Evolutionary conservation across 2,329 filamentous ascomycete species (phyloP).

Genomic region (Lecanicillium sp.): DNA sequence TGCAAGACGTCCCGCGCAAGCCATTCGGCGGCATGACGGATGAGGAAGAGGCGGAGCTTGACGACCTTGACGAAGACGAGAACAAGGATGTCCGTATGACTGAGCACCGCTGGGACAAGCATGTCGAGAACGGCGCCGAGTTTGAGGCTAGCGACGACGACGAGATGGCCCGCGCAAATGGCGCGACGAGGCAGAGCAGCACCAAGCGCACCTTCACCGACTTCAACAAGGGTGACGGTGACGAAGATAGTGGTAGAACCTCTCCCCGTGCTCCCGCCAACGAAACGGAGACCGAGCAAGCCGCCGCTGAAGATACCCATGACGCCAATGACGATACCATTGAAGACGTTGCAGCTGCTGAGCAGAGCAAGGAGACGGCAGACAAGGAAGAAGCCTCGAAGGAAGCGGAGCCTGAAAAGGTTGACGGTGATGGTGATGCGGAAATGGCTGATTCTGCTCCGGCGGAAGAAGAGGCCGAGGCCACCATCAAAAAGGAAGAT

Average conservation of each 20-base stretch:
- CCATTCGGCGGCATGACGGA: constrained; percentile 56
- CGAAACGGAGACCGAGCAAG: constrained; percentile 22
- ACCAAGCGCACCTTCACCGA: constrained; percentile 45
- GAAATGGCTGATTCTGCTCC: constrained; percentile 37
- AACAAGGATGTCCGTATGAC: constrained; percentile 80
- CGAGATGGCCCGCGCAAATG: constrained; percentile 66
- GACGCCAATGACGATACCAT: constrained; percentile 33
- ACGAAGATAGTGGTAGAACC: constrained; percentile 28
- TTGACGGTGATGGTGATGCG: constrained; percentile 43
- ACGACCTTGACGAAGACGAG: constrained; percentile 73
- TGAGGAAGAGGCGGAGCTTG: constrained; percentile 57
- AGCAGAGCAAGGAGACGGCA: constrained; percentile 18
- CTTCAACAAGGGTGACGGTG: constrained; percentile 35
- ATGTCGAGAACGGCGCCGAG: constrained; percentile 68
- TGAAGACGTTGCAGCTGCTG: constrained; percentile 31
- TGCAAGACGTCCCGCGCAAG: constrained; percentile 66
- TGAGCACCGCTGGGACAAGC: constrained; percentile 74
- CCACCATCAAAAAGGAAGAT: constrained; percentile 31
- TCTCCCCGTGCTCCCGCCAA: constrained; percentile 27
- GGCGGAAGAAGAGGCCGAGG: constrained; percentile 19
- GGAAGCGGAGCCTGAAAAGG: constrained; percentile 19
- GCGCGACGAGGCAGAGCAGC: constrained; percentile 49
- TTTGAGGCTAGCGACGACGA: constrained; percentile 87
- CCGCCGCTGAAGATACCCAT: constrained; percentile 22
- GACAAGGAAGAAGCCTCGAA: constrained; percentile 12